Percentiles rank a stretch among this genome's conserved stretches.
These are phyloP conservation scores for Wickerhamiella sorbophila DNA, from an alignment of 805 yeast genomes.

Conservation along the genomic window DNA sequence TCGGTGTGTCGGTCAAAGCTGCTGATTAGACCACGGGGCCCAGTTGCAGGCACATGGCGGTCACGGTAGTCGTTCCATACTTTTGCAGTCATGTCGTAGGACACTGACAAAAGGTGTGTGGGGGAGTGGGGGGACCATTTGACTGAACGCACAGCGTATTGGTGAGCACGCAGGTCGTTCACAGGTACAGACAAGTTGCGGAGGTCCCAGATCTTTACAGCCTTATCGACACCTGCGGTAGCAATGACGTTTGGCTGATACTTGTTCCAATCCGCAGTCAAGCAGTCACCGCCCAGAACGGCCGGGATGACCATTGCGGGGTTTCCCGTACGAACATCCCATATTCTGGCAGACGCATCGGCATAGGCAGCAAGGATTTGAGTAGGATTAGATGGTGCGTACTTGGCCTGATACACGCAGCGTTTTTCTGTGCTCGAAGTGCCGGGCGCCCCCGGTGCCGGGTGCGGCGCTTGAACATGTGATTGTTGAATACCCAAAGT, in stretches of 20 bases:
- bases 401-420: constrained; percentile 56
- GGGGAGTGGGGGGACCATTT: constrained; percentile 83
- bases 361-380: constrained; percentile 57
- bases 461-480: constrained; percentile 18
- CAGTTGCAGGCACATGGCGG: constrained; percentile 11
- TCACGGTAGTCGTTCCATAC: constrained; percentile 64
- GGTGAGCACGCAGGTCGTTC: constrained; percentile 75
- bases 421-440: constrained; percentile 24
- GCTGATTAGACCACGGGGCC: constrained; percentile 34
- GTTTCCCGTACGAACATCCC: constrained; percentile 53
- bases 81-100: constrained; percentile 86
- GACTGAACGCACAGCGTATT: constrained; percentile 70
- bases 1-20: constrained; percentile 63
- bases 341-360: constrained; percentile 57
- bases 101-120: constrained; percentile 53
- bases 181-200: constrained; percentile 55
- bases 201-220: constrained; percentile 75
- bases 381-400: constrained; percentile 74
- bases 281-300: constrained; percentile 68
- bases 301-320: constrained; percentile 43
- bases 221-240: constrained; percentile 83
- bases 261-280: constrained; percentile 82
- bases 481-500: constrained; percentile 19
- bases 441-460: constrained; percentile 3
- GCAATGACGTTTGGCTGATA: constrained; percentile 69